Evolutionary conservation across 768 basidiomycete genomes (phyloP), one percentile per base, ranked within the genome.

Genomic region (Myochromella boudieri): DNA sequence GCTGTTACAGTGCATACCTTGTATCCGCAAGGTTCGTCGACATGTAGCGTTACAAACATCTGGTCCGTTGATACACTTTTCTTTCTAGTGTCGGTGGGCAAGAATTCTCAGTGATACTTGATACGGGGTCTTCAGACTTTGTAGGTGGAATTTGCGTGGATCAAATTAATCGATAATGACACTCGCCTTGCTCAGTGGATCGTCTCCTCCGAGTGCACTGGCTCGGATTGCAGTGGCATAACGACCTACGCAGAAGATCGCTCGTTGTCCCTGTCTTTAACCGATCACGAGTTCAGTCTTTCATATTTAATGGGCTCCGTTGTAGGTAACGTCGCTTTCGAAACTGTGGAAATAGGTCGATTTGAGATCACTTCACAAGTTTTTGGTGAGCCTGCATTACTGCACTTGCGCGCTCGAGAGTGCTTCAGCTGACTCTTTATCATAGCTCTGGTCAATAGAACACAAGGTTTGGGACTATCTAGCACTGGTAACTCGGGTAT

Each of bases 81-180:
- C 49, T 44, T 26, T 32, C 51, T 38, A 54, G 73, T 26, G 61
- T 77, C 36, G 74, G 73, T 37, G 67, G 64, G 3, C 72, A 76
- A 56, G 49, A 62, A 31, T 71, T 81, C 46, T 64, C 66, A 57
- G 64, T 74, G 17, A 69, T 77, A 3, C 62, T 80, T 22, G 80
- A 81, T 56, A 81, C 81, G 6, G 81, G 80, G 38, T 82, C 80
- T 3, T 72, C 81, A 1, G 81, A 81, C 57, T 55, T 82, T 53
- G 79, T 78, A 53, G 37, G 68, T 56, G 26, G 41, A 42, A 18
- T 44, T 18, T 41, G 4, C 20, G n/a, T n/a, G n/a, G n/a, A n/a
- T n/a, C n/a, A n/a, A n/a, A n/a, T n/a, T n/a, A n/a, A n/a, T n/a
- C n/a, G n/a, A n/a, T n/a, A n/a, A n/a, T n/a, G n/a, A n/a, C n/a